Evolutionary conservation across 177 flowering plant species (phyloP), one percentile per base, ranked within the genome.

Genomic region (Vitis hybrid): DNA sequence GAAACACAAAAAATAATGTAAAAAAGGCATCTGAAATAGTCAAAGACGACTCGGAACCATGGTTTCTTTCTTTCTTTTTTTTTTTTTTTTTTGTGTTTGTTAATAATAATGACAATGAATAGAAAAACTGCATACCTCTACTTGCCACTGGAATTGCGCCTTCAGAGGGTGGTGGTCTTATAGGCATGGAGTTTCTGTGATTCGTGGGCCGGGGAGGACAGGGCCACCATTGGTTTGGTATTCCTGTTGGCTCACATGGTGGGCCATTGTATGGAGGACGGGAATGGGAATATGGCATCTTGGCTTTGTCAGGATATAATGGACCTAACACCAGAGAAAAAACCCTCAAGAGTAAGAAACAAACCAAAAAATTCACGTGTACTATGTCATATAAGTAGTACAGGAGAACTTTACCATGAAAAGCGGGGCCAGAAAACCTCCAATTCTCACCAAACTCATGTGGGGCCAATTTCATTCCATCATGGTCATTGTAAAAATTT

Each of bases 181-280:
- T 45, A 55, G 85, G 87, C 71, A 76, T 57, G 39, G 80, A 71
- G 56, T 86, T 82, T 68, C 90, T 75, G 75, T 85, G 83, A 72
- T 86, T 78, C 81, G 78, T 69, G 48, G 75, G 75, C 66, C 82
- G 85, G 19, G 92, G 82, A 68, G 87, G 91, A 77, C 59, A 80
- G 59, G 74, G 72, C 92, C 88, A 86, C 18, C 85, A 84, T 65
- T 84, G 86, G 73, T 80, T 76, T 15, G 77, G 70, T 10, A 69
- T 71, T 64, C 82, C 72, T 33, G 80, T 10, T 57, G 85, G 82
- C 61, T 89, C 95, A 56, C 81, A 68, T 53, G 81, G 85, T 12
- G 83, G 89, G 10, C 85, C 84, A 65, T 10, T 64, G 72, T 77
- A 86, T 10, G 89, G 68, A 77, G 15, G 78, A 68, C 78, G 77